phyloP scores from a whole-genome alignment of 2,329 filamentous ascomycete genomes.

The Clarireedia paspali region DNA sequence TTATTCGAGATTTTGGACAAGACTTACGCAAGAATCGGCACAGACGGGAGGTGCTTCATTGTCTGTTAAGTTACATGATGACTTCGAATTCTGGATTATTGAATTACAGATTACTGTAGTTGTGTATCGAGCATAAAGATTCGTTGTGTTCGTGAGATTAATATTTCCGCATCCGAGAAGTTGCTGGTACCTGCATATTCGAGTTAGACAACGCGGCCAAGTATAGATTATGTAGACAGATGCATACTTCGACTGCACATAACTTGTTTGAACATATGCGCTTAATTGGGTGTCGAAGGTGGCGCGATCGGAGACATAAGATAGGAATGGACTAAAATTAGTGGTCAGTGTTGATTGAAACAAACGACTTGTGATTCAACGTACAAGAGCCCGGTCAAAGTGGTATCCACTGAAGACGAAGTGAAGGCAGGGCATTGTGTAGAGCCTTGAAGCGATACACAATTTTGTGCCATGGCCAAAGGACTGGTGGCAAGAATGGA shows the following conservation, averaged over 20 bases:
- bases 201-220: conserved; percentile 23
- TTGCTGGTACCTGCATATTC: conserved; percentile 60
- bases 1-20: conserved; percentile 5
- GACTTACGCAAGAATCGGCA: conserved; percentile 75
- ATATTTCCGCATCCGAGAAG: conserved; percentile 74
- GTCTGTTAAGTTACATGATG: conserved; percentile 57
- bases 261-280: conserved; percentile 66
- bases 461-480: conserved; percentile 25
- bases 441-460: conserved; percentile 65
- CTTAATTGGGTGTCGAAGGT: conserved; percentile 72
- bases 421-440: conserved; percentile 65
- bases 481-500: conserved; percentile 26
- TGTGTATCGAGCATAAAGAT: conserved; percentile 88
- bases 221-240: background rate
- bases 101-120: conserved; percentile 88
- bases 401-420: conserved; percentile 55
- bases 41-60: conserved; percentile 68
- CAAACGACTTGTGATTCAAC: conserved; percentile 28
- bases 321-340: conserved; percentile 66
- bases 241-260: conserved; percentile 69
- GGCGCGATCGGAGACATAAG: conserved; percentile 65
- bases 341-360: conserved; percentile 13
- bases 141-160: conserved; percentile 68
- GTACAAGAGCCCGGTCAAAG: conserved; percentile 57
- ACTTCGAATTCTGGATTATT: conserved; percentile 82